phyloP scores from a whole-genome alignment of 2,329 filamentous ascomycete genomes.

The Talaromyces islandicus region DNA sequence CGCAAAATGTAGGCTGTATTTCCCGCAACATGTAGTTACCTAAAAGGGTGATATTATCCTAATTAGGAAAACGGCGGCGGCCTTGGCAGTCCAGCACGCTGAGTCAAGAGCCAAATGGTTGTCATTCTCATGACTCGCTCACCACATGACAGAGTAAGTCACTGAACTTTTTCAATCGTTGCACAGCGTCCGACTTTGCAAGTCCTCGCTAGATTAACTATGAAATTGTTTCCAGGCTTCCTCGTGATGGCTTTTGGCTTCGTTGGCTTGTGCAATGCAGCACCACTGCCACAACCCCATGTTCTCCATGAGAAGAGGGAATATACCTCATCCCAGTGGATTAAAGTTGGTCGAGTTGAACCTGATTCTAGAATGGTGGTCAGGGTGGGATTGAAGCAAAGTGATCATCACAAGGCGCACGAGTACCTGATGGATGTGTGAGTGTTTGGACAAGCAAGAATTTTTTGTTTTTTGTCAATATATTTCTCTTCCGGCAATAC shows the following conservation, averaged over 20 bases:
- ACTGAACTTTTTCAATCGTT: too few species aligned
- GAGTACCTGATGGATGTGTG: constrained; percentile 6
- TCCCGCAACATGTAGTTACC: neutral
- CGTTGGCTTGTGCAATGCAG: neutral
- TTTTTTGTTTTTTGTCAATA: too few species aligned
- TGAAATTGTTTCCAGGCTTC: too few species aligned
- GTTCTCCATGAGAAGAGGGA: constrained; percentile 1
- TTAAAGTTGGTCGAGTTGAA: neutral
- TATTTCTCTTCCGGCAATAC: too few species aligned
- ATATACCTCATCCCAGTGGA: neutral
- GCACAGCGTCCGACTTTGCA: too few species aligned
- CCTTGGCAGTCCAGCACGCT: too few species aligned
- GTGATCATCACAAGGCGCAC: neutral
- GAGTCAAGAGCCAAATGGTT: too few species aligned
- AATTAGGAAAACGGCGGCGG: too few species aligned
- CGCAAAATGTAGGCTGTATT: neutral
- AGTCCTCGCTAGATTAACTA: too few species aligned
- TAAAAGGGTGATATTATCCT: neutral
- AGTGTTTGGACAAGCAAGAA: neutral
- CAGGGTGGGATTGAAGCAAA: constrained; percentile 1
- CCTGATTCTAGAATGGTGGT: neutral
- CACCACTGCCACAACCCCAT: neutral
- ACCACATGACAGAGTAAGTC: too few species aligned
- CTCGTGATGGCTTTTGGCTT: too few species aligned
- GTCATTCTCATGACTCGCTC: too few species aligned